Conservation (phyloP, 129 eudicot species). For the Artemisia annua region DNA sequence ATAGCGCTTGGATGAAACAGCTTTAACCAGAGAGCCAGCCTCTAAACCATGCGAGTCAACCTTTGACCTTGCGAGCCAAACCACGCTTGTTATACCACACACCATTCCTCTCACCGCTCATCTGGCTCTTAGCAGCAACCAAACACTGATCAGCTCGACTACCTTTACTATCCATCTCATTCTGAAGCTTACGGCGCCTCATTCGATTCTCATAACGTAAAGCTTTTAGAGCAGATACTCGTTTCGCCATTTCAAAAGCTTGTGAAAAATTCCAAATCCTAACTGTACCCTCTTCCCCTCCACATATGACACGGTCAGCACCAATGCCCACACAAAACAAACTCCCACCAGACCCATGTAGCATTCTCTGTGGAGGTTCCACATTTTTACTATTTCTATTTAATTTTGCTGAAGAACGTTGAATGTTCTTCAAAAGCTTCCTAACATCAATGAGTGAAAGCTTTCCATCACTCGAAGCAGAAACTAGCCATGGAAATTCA, state of each 20-base stretch:
- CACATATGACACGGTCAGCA: conserved; percentile 82
- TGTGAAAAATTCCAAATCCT: conserved; percentile 84
- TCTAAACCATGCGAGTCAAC: conserved; percentile 24
- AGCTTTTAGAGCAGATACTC: conserved; percentile 52
- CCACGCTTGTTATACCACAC: conserved; percentile 69
- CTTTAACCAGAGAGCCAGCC: conserved; percentile 20
- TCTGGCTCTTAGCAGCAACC: conserved; percentile 64
- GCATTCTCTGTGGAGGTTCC: conserved; percentile 95
- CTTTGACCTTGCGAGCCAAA: conserved; percentile 67
- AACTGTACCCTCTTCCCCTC: conserved; percentile 78
- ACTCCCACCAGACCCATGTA: conserved; percentile 64
- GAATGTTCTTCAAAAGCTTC: conserved; percentile 64
- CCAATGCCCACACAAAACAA: conserved; percentile 75
- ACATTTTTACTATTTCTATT: conserved; percentile 33
- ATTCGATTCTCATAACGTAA: conserved; percentile 65
- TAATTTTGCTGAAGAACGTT: conserved; percentile 24
- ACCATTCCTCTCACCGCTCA: conserved; percentile 56
- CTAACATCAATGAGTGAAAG: conserved; percentile 89
- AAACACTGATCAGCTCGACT: conserved; percentile 58
- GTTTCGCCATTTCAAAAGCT: conserved; percentile 68
- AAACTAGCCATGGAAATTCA: conserved; percentile 98
- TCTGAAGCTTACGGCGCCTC: conserved; percentile 69
- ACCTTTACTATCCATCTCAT: conserved; percentile 57
- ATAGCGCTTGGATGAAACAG: conserved; percentile 1
- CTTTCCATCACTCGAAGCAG: conserved; percentile 87